A percentile compares a stretch with the other conserved stretches of the same genome.
phyloP scores from a whole-genome alignment of 768 basidiomycete genomes.

The Lentinus brumalis region DNA sequence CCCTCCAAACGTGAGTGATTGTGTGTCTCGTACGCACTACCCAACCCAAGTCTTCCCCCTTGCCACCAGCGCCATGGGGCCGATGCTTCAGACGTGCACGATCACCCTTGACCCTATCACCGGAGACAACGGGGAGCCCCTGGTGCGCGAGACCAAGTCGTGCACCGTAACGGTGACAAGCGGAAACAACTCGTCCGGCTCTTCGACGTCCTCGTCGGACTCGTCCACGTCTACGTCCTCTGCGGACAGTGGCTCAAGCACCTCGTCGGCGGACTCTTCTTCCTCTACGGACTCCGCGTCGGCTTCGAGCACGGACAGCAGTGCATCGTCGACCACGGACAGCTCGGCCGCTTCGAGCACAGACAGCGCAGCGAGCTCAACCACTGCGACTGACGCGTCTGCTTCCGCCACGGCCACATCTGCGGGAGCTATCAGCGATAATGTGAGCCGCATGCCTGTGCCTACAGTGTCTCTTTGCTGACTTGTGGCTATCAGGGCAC shows the following conservation, averaged over 20 bases:
- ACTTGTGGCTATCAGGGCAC: neutral
- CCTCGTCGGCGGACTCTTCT: conserved; percentile 11
- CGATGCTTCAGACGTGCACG: conserved; percentile 38
- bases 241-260: neutral
- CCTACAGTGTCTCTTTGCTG: neutral
- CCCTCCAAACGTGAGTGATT: conserved; percentile 44
- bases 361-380: conserved; percentile 25
- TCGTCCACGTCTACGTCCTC: conserved; percentile 5
- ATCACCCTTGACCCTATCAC: conserved; percentile 38
- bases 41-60: neutral
- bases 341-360: conserved; percentile 19
- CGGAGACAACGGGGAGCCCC: conserved; percentile 31
- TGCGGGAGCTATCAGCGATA: neutral
- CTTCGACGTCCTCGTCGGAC: neutral
- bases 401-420: conserved; percentile 25
- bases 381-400: conserved; percentile 16
- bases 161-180: conserved; percentile 29
- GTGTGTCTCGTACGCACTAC: neutral
- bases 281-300: conserved; percentile 14
- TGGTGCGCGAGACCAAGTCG: conserved; percentile 35
- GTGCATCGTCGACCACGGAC: neutral
- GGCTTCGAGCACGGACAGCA: neutral
- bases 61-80: conserved; percentile 25
- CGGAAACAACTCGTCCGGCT: conserved; percentile 10
- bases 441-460: neutral